Evolutionary conservation across 2,329 filamentous ascomycete species (phyloP), one percentile per base, ranked within the genome.

Genomic region (Anisogramma anomala): DNA sequence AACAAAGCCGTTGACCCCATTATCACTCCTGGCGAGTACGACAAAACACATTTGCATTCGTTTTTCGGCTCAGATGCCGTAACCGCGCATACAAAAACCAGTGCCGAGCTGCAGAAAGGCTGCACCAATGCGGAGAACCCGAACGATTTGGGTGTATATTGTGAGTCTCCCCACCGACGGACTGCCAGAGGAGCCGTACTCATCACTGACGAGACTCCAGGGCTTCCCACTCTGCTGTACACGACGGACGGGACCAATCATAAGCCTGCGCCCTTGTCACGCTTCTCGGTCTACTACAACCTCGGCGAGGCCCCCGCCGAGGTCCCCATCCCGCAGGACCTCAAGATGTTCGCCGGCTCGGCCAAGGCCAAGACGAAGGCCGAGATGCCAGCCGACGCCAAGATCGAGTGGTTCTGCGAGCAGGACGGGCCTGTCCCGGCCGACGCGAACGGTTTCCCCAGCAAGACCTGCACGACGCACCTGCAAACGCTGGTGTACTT

Each of bases 401-500:
- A 49, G 39, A 44, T 50, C 42, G 32, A 46, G 19, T 55, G 50
- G 50, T 47, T 52, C 36, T 52, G 50, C 41, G 50, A 52, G 43
- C 43, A 40, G 25, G 48, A 49, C 42, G 25, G 36, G 27, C 43
- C 46, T 41, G 45, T 40, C 23, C 43, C 36, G 56, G 77, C 79
- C 3, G 68, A 83, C 17, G 79, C 77, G 7, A 84, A 84, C 53
- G 80, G 79, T 15, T 77, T 82, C 53, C 80, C 80, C 20, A 81
- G 82, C 46, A 77, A 77, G 39, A 81, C 79, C 1, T 82, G 79
- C 8, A 71, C 49, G 69, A 72, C 37, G 76, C 82, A 9, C 74
- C 69, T 36, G 63, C 72, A 47, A 71, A 77, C 57, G 71, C 78
- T 50, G 71, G 72, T 25, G 85, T 47, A 47, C 37, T 47, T 66